phyloP scores from a whole-genome alignment of 495 filamentous ascomycete species.

The Xylaria sp. region DNA sequence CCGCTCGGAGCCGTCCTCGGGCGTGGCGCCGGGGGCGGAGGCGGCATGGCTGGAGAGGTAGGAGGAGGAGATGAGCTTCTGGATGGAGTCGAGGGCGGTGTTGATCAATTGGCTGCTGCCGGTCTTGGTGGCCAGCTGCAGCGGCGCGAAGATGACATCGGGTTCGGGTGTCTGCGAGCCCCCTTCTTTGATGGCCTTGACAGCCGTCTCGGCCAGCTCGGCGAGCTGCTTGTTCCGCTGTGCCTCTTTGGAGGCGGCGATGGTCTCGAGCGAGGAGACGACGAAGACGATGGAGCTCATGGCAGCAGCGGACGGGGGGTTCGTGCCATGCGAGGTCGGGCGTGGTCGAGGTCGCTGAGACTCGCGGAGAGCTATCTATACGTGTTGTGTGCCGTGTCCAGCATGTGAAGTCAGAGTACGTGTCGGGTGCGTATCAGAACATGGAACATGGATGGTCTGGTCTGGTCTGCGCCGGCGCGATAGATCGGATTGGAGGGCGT shows the following conservation, averaged over 20 bases:
- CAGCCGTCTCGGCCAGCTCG: conserved; percentile 79
- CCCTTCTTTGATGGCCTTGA: conserved; percentile 80
- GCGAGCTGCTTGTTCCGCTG: conserved; percentile 78
- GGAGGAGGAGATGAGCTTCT: conserved; percentile 97
- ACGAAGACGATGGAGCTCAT: conserved; percentile 96
- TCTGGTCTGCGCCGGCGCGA: background rate
- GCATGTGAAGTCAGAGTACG: conserved; percentile 15
- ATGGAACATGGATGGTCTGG: no score
- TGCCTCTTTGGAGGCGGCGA: conserved; percentile 87
- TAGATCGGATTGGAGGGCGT: background rate
- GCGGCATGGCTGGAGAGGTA: conserved; percentile 85
- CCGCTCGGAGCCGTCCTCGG: conserved; percentile 58
- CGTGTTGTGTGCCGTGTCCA: conserved; percentile 2
- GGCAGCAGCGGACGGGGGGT: conserved; percentile 58
- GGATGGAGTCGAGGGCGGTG: conserved; percentile 94
- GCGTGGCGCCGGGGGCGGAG: conserved; percentile 43
- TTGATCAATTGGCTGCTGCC: conserved; percentile 83
- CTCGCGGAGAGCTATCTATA: conserved; percentile 15
- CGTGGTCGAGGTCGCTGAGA: conserved; percentile 21
- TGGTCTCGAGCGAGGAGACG: conserved; percentile 87
- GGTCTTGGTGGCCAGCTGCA: conserved; percentile 85
- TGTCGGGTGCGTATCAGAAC: background rate
- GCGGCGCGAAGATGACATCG: conserved; percentile 87
- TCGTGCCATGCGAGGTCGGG: conserved; percentile 49
- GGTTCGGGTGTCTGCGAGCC: conserved; percentile 77